Evolutionary conservation across 371 early-diverging fungal genomes (phyloP).

Genomic region (Mortierella sp.): DNA sequence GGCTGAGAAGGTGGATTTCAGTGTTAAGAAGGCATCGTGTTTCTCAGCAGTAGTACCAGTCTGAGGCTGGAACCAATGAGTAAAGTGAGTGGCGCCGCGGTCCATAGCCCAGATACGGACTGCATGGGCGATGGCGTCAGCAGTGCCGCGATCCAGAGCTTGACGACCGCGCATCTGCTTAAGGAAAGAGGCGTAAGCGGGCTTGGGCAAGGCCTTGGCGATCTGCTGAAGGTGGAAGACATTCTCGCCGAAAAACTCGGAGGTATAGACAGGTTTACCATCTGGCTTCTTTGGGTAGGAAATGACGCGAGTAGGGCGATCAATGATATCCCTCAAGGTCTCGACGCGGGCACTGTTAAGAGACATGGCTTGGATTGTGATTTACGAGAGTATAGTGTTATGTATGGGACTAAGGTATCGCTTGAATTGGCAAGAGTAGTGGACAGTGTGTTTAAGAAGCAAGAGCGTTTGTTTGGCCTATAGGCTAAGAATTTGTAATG

Average conservation of each 20-base stretch:
- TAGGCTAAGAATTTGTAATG: neutral
- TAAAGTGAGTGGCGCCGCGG: slow-evolving; percentile 95
- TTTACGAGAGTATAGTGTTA: neutral
- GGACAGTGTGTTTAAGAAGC: neutral
- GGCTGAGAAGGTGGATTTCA: slow-evolving; percentile 79
- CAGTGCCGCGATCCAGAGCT: slow-evolving; percentile 90
- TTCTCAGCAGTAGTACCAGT: slow-evolving; percentile 98
- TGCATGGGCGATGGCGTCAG: slow-evolving; percentile 98
- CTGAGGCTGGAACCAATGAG: slow-evolving; percentile 99
- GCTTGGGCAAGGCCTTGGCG: slow-evolving; percentile 93
- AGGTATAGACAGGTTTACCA: slow-evolving; percentile 81
- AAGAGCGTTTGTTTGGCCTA: neutral
- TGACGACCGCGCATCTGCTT: slow-evolving; percentile 91
- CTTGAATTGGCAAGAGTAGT: no score
- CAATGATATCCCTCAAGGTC: slow-evolving; percentile 63
- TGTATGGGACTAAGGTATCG: no score
- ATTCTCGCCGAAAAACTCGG: slow-evolving; percentile 92
- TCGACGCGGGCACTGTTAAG: slow-evolving; percentile 59
- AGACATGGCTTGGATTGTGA: slow-evolving; percentile 29
- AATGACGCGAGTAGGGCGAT: slow-evolving; percentile 70
- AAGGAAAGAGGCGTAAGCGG: slow-evolving; percentile 89
- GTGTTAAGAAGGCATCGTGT: slow-evolving; percentile 96
- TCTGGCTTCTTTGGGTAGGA: slow-evolving; percentile 77
- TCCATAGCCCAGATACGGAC: slow-evolving; percentile 98
- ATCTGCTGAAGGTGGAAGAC: slow-evolving; percentile 92